Percentiles rank a stretch among this genome's conserved stretches.
Conservation (phyloP, 1,139 yeast species). For the Pichia sp. region DNA sequence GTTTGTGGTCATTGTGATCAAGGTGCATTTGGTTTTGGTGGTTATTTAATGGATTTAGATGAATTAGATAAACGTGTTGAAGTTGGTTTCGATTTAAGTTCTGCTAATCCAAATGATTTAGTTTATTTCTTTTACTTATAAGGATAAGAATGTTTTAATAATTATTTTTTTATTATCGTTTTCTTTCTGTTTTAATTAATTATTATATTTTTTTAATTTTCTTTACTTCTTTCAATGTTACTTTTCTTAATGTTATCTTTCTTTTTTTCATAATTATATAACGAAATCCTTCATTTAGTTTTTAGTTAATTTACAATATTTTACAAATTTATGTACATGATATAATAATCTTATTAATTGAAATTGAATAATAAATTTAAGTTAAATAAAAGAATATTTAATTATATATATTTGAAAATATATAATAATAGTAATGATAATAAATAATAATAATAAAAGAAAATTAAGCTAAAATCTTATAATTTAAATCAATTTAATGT, state of each 20-base stretch:
- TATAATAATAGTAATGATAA: not conserved
- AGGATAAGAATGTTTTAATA: not conserved
- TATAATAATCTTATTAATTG: too few relatives aligned
- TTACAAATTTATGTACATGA: too few relatives aligned
- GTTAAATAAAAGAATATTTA: too few relatives aligned
- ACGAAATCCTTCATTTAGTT: too few relatives aligned
- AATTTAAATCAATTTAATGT: constrained; percentile 33
- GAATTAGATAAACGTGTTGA: constrained; percentile 23
- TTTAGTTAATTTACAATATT: too few relatives aligned
- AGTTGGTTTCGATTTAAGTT: constrained; percentile 7
- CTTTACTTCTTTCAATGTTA: too few relatives aligned
- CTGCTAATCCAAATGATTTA: constrained; percentile 15
- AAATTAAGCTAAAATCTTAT: not conserved
- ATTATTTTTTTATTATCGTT: not conserved
- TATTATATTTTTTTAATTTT: too few relatives aligned
- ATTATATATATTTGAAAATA: not conserved
- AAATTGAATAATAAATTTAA: too few relatives aligned
- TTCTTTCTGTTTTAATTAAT: not conserved
- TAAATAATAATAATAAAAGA: not conserved
- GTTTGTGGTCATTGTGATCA: constrained; percentile 70
- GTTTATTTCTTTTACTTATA: constrained; percentile 18
- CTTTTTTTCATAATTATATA: too few relatives aligned
- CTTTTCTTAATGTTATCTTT: too few relatives aligned
- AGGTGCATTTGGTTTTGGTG: constrained; percentile 71
- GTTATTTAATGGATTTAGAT: constrained; percentile 30